Evolutionary conservation across 495 filamentous ascomycete genomes (phyloP).

Genomic region (Daldinia childiae): DNA sequence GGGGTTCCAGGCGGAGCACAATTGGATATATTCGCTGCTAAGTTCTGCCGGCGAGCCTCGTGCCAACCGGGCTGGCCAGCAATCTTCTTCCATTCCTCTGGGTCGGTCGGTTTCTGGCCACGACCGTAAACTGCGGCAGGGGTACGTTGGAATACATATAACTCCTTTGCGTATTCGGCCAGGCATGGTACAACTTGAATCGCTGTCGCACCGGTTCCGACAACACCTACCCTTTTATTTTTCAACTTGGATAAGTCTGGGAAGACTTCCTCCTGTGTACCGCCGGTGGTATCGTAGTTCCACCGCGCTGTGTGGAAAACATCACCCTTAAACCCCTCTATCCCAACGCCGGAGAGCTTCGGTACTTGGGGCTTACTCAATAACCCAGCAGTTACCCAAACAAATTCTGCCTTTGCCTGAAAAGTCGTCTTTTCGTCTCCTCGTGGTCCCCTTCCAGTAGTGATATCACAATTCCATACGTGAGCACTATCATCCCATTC

Average conservation of each 20-base stretch:
- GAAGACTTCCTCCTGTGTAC: slow-evolving; percentile 51
- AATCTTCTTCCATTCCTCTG: slow-evolving; percentile 56
- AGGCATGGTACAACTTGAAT: slow-evolving; percentile 62
- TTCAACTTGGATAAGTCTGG: slow-evolving; percentile 55
- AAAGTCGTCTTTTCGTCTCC: slow-evolving; percentile 44
- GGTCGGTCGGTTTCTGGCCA: slow-evolving; percentile 59
- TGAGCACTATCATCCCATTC: slow-evolving; percentile 56
- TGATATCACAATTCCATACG: slow-evolving; percentile 55
- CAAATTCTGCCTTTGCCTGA: slow-evolving; percentile 49
- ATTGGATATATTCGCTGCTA: slow-evolving; percentile 43
- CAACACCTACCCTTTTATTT: slow-evolving; percentile 61
- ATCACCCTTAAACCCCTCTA: slow-evolving; percentile 57
- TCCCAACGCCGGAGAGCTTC: slow-evolving; percentile 51
- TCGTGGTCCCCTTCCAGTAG: slow-evolving; percentile 47
- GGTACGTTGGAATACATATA: slow-evolving; percentile 67
- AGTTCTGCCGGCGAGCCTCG: slow-evolving; percentile 50
- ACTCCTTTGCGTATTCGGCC: slow-evolving; percentile 59
- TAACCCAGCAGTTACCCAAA: slow-evolving; percentile 51
- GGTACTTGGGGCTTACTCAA: slow-evolving; percentile 59
- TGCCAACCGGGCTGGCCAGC: slow-evolving; percentile 57
- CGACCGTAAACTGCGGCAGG: slow-evolving; percentile 61
- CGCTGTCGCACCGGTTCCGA: slow-evolving; percentile 66
- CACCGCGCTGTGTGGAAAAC: slow-evolving; percentile 65
- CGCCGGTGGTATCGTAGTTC: slow-evolving; percentile 65
- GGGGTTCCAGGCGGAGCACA: slow-evolving; percentile 38